A percentile compares a stretch with the other conserved stretches of the same genome.
These are phyloP conservation scores for Westerdykella sp. DNA, from an alignment of 2,329 filamentous ascomycete species.

Conservation along the genomic window DNA sequence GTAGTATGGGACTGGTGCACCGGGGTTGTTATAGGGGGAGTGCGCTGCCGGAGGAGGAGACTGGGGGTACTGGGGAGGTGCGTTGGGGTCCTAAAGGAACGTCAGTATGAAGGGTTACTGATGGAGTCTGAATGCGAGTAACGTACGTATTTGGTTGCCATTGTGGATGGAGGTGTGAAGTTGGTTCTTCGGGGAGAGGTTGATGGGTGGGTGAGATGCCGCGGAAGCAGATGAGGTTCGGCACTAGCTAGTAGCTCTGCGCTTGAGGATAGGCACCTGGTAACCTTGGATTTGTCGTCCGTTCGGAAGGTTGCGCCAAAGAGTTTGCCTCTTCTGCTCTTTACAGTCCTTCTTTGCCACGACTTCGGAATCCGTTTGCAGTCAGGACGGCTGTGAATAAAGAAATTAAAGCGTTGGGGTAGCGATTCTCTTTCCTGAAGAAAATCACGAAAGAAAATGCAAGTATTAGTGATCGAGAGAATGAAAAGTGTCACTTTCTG, in stretches of 20 bases:
- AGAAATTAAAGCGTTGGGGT: background rate
- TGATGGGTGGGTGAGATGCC: background rate
- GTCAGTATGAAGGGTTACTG: background rate
- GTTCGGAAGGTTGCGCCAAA: too few species aligned
- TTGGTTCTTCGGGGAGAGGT: background rate
- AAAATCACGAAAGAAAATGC: too few species aligned
- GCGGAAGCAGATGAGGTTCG: background rate
- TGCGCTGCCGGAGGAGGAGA: conserved; percentile 28
- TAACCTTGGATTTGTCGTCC: too few species aligned
- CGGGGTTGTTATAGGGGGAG: conserved; percentile 18
- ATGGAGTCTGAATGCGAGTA: background rate
- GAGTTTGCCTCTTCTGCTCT: too few species aligned
- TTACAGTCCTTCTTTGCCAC: conserved; percentile 2
- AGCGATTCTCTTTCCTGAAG: too few species aligned
- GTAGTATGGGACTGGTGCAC: conserved; percentile 13
- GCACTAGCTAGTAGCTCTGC: too few species aligned
- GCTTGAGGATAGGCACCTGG: too few species aligned
- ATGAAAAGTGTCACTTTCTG: too few species aligned
- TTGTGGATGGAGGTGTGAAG: background rate
- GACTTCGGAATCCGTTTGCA: background rate
- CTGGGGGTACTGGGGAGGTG: conserved; percentile 31
- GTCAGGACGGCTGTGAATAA: background rate
- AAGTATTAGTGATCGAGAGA: too few species aligned
- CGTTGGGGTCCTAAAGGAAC: conserved; percentile 11
- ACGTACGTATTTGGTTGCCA: too few species aligned